Evolutionary conservation across 2,329 filamentous ascomycete genomes (phyloP).

Genomic region (Penicillium sp.): DNA sequence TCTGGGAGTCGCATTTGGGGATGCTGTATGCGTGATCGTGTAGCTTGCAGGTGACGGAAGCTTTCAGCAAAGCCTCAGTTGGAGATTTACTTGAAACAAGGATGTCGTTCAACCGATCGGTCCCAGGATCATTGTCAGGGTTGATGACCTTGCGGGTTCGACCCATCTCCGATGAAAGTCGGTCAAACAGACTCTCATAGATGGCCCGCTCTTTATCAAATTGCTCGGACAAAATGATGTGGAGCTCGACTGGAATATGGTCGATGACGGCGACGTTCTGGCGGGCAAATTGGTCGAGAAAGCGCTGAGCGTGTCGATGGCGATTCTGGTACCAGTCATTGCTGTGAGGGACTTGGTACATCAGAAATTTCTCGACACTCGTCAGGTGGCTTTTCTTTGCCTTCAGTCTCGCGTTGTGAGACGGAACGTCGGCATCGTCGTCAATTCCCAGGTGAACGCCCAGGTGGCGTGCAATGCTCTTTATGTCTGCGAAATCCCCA

Average conservation of each 20-base stretch:
- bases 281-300: slow-evolving; percentile 55
- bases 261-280: slow-evolving; percentile 47
- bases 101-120: not conserved
- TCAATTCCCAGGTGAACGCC: slow-evolving; percentile 56
- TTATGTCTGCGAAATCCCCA: slow-evolving; percentile 59
- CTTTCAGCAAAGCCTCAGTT: not conserved
- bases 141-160: not conserved
- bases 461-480: slow-evolving; percentile 58
- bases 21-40: not conserved
- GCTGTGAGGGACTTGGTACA: slow-evolving; percentile 52
- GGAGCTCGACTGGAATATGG: slow-evolving; percentile 47
- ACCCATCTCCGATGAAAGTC: not conserved
- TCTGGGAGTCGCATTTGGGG: not conserved
- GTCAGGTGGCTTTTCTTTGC: slow-evolving; percentile 23
- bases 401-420: slow-evolving; percentile 49
- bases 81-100: not conserved
- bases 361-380: slow-evolving; percentile 57
- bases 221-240: slow-evolving; percentile 46
- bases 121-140: not conserved
- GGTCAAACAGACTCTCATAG: not conserved
- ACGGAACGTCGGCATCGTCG: slow-evolving; percentile 47
- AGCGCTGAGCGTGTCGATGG: slow-evolving; percentile 53
- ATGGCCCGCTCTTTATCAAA: slow-evolving; percentile 45
- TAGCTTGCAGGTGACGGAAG: not conserved
- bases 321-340: slow-evolving; percentile 53